Percentiles rank a stretch among this genome's conserved stretches.
Conservation (phyloP, 23 red algal genomes). For the Gracilaria vermiculophylla region DNA sequence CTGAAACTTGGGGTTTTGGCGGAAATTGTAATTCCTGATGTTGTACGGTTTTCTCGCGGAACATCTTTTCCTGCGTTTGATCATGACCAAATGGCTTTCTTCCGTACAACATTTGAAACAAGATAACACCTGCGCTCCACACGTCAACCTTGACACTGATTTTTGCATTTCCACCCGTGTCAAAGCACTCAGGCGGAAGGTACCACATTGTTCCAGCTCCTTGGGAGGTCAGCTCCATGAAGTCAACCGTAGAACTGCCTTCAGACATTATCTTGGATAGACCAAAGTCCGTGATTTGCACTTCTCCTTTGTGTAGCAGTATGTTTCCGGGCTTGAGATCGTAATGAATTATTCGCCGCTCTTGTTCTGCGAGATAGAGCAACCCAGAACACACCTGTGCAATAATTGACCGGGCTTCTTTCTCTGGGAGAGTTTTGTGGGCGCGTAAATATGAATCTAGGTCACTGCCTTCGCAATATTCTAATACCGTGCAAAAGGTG, state of each 20-base stretch:
- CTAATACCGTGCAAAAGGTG: conserved; percentile 95
- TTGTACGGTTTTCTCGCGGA: conserved; percentile 78
- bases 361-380: conserved; percentile 77
- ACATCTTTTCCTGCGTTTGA: conserved; percentile 87
- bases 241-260: conserved; percentile 51
- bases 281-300: conserved; percentile 97
- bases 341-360: conserved; percentile 90
- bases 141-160: conserved; percentile 98
- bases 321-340: conserved; percentile 99
- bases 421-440: conserved; percentile 77
- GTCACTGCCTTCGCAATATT: conserved; percentile 94
- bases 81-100: conserved; percentile 91
- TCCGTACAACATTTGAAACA: conserved; percentile 98
- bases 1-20: conserved; percentile 64
- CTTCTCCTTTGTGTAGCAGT: conserved; percentile 87
- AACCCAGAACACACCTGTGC: conserved; percentile 88
- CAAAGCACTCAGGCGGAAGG: conserved; percentile 94
- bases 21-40: conserved; percentile 83
- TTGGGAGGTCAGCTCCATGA: conserved; percentile 89
- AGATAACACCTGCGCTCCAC: conserved; percentile 89
- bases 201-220: conserved; percentile 99
- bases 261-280: conserved; percentile 87
- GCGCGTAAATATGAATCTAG: conserved; percentile 82
- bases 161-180: conserved; percentile 29
- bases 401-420: conserved; percentile 88